Percentiles rank a stretch among this genome's conserved stretches.
Evolutionary conservation across 108 stramenopile genomes (phyloP).

Genomic region (Skeletonema grethae): DNA sequence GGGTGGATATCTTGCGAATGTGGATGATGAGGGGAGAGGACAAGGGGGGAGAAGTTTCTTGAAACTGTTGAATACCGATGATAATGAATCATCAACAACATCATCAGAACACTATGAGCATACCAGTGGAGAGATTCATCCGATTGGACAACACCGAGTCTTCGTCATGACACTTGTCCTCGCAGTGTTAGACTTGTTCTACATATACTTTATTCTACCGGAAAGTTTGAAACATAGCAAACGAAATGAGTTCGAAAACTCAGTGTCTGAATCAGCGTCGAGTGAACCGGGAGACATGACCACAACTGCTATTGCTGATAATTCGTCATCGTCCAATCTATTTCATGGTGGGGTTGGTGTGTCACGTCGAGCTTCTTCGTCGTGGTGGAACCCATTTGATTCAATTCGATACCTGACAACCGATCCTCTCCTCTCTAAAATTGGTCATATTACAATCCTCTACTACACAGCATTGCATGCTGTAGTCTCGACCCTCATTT

Average conservation of each 20-base stretch:
- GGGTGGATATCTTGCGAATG: slow-evolving; percentile 90
- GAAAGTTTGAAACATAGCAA: slow-evolving; percentile 55
- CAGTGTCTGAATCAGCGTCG: slow-evolving; percentile 5
- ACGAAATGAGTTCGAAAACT: slow-evolving; percentile 18
- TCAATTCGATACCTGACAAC: slow-evolving; percentile 53
- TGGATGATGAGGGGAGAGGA: slow-evolving; percentile 24
- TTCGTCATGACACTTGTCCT: slow-evolving; percentile 64
- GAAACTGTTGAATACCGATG: slow-evolving; percentile 27
- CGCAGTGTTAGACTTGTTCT: slow-evolving; percentile 72
- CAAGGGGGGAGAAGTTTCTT: slow-evolving; percentile 53
- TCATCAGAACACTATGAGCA: background rate
- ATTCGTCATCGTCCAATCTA: slow-evolving; percentile 36
- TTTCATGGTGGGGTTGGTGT: slow-evolving; percentile 22
- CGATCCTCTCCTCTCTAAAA: slow-evolving; percentile 80
- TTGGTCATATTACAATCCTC: slow-evolving; percentile 86
- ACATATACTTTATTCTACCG: slow-evolving; percentile 78
- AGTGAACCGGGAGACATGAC: slow-evolving; percentile 1
- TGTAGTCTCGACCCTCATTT: slow-evolving; percentile 83
- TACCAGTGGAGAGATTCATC: slow-evolving; percentile 27
- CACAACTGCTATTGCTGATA: slow-evolving; percentile 26
- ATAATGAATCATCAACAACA: background rate
- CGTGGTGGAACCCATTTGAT: slow-evolving; percentile 71
- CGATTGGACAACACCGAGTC: slow-evolving; percentile 63
- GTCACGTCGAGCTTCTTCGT: slow-evolving; percentile 38
- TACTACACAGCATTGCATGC: slow-evolving; percentile 96